Base-by-base conservation (phyloP, 768 basidiomycete species). In the Mycena epipterygia region DNA sequence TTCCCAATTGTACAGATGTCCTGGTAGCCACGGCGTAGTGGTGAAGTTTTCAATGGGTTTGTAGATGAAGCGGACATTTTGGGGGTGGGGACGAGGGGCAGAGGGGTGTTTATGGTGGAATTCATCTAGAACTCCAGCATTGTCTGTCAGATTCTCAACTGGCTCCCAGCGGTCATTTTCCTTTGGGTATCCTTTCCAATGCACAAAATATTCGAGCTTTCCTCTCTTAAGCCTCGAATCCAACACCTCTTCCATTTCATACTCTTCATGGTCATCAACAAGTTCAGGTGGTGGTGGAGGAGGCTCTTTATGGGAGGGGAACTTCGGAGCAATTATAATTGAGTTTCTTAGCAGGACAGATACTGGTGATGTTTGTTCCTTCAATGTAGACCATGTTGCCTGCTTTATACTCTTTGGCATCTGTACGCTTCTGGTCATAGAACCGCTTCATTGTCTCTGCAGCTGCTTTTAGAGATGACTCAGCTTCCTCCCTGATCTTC, bases 331-430 rank as follows among this genome's bases (percentile, higher is more conserved):
- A 14, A 49, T 68, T 16, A 52, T 1, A 66, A 35, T 2, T 39
- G 49, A 27, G 6, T 57, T 60, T 49, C 55, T 25, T 76, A 64
- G 64, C n/a, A 76, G 70, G 13, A 76, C 61, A 17, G n/a, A n/a
- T n/a, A n/a, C n/a, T n/a, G n/a, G n/a, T 42, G 65, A 23, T 76
- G 75, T 37, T 74, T 74, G 61, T 58, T 0, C 60, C 67, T 30
- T 78, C 72, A 0, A 81, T 44, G 27, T 75, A 76, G 1, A 81
- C 77, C n/a, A 71, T 52, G 30, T 77, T 73, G 4, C 76, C 75
- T 0, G 46, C 27, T 7, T 74, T 25, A 33, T 76, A 74, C 8
- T 63, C 63, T 2, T 19, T 62, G 0, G 56, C 56, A 37, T 57
- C 39, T 3, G 17, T 46, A 39, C 17, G 49, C 39, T 42, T 17